Percentiles rank a stretch among this genome's conserved stretches.
Conservation (phyloP, 2,329 filamentous ascomycete species). For the Penicillium palitans region DNA sequence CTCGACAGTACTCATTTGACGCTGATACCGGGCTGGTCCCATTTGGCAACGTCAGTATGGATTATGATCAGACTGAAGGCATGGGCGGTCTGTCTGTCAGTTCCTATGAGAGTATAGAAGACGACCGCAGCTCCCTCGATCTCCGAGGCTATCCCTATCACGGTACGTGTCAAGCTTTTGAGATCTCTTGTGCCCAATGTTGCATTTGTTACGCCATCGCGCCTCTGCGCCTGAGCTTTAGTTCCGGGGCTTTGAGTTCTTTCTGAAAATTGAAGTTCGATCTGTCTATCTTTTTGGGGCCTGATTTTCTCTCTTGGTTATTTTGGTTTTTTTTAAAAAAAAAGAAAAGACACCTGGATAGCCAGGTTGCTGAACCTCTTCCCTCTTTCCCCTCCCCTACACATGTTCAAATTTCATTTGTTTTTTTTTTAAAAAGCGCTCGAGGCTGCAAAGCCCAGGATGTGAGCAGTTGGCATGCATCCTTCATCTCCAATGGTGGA, state of each 20-base stretch:
- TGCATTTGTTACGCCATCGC: constrained; percentile 39
- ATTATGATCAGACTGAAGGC: constrained; percentile 44
- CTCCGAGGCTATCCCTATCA: constrained; percentile 42
- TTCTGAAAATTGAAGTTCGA: constrained; percentile 8
- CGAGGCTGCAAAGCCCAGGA: not conserved
- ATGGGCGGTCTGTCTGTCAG: constrained; percentile 44
- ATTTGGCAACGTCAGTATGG: constrained; percentile 37
- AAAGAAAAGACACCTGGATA: not conserved
- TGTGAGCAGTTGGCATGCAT: not conserved
- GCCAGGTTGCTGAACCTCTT: not conserved
- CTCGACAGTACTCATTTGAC: constrained; percentile 43
- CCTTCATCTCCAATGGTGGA: constrained; percentile 2
- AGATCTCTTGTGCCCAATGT: constrained; percentile 23
- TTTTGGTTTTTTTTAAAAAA: no score
- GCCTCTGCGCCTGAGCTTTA: constrained; percentile 12
- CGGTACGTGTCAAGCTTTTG: constrained; percentile 35
- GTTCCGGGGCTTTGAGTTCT: not conserved
- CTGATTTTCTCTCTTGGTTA: no score
- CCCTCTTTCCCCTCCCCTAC: not conserved
- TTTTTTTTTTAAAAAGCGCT: not conserved
- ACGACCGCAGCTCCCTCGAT: constrained; percentile 42
- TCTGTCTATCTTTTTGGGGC: not conserved
- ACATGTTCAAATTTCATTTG: constrained; percentile 3
- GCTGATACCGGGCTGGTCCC: constrained; percentile 37
- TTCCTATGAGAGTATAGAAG: constrained; percentile 45